Conservation (phyloP, 108 stramenopile species). For the Nitzschia sp. region DNA sequence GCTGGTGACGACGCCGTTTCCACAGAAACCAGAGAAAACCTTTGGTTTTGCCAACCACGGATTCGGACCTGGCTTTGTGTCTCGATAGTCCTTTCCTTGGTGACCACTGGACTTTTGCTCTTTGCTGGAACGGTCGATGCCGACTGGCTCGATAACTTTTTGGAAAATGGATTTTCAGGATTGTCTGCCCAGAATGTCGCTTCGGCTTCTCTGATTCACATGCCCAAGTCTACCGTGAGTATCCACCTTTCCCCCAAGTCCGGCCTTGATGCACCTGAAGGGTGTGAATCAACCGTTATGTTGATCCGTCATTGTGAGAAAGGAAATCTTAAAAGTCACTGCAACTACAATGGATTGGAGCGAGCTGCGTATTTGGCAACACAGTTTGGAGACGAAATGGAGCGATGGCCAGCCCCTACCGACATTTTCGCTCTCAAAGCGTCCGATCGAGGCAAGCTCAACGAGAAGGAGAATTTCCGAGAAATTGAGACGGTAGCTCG, state of each 20-base stretch:
- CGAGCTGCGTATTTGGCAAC: conserved; percentile 37
- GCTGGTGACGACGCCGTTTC: too few relatives aligned
- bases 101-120: neutral
- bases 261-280: neutral
- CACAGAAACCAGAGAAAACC: neutral
- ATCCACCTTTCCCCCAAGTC: neutral
- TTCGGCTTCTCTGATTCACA: conserved; percentile 9
- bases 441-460: conserved; percentile 25
- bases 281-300: conserved; percentile 52
- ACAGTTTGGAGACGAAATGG: conserved; percentile 32
- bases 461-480: conserved; percentile 30
- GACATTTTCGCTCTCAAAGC: conserved; percentile 37
- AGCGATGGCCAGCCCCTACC: conserved; percentile 42
- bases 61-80: conserved; percentile 1
- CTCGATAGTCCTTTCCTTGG: conserved; percentile 2
- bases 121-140: conserved; percentile 7
- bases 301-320: conserved; percentile 63
- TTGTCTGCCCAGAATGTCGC: conserved; percentile 1
- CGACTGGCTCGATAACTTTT: conserved; percentile 21
- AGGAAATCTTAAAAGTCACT: conserved; percentile 42
- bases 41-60: conserved; percentile 8
- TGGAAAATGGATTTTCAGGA: conserved; percentile 6
- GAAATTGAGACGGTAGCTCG: conserved; percentile 47
- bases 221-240: neutral
- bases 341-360: conserved; percentile 46